Base-by-base conservation (phyloP, 164 flowering plant genomes). In the Magnolia kwangsiensis region DNA sequence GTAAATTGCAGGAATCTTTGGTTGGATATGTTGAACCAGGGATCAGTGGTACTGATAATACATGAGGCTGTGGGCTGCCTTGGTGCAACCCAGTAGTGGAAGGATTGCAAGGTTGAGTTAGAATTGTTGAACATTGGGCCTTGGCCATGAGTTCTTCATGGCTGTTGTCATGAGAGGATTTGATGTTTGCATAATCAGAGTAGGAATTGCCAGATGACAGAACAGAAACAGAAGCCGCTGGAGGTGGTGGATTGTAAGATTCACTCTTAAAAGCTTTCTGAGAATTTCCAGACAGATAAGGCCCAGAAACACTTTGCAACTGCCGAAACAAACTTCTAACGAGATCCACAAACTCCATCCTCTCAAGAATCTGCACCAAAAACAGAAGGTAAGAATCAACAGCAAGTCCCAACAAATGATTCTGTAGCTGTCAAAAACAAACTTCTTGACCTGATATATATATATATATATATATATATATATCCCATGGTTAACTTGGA, bases 341-440 rank as follows among this genome's bases (percentile, higher is more conserved):
- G 70, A 86, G 88, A 77, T 87, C 80, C 79, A 87, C 78, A 76
- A 94, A 85, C 50, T 87, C 90, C 64, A 66, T 68, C 2, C 74
- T 87, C 81, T 92, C 92, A 65, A 64, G 71, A 76, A 89, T 85
- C 97, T 94, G 87, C 80, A 84, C 71, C 63, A 75, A 27, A 55
- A 69, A 14, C 20, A 79, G 75, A 59, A 79, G 31, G 13, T 29
- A 13, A 9, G 29, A 77, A 63, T 66, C 21, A 37, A 75, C 63
- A 24, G 61, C 27, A 64, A 72, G 77, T 20, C 19, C 29, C 19
- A 74, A 71, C n/a, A 29, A 23, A 50, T 61, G 59, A 50, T 61
- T n/a, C 37, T 67, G 51, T 18, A 9, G 4, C 58, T 37, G 21
- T 27, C 50, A 72, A 50, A 72, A 9, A 20, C 37, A 21, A 9